These are phyloP conservation scores for Apiotrichum montevideense DNA, from an alignment of 1,284 basidiomycete species.

Conservation along the genomic window DNA sequence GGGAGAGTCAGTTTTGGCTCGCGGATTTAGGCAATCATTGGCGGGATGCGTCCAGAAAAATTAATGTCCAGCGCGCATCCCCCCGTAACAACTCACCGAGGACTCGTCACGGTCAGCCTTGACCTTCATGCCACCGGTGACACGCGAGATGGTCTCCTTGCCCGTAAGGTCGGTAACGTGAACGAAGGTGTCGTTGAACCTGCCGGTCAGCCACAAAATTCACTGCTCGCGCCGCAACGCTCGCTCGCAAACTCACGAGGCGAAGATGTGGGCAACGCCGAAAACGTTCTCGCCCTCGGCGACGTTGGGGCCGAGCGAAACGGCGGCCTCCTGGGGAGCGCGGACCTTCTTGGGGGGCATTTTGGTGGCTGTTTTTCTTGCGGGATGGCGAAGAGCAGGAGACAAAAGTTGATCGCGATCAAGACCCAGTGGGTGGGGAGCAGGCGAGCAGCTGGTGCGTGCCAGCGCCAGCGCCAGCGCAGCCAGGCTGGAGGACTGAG, in stretches of 20 bases:
- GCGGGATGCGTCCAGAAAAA: too few species aligned
- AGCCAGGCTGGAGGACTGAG: too few species aligned
- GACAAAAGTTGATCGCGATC: background rate
- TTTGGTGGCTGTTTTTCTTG: slow-evolving; percentile 4
- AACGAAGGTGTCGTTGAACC: slow-evolving; percentile 99
- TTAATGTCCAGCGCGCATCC: too few species aligned
- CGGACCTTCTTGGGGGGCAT: slow-evolving; percentile 46
- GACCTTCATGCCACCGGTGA: slow-evolving; percentile 99
- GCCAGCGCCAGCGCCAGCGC: too few species aligned
- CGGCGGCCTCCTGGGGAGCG: slow-evolving; percentile 67
- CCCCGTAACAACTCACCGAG: slow-evolving; percentile 48
- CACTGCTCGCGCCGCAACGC: background rate
- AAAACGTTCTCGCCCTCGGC: slow-evolving; percentile 92
- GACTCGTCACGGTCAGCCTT: slow-evolving; percentile 99
- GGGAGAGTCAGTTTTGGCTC: too few species aligned
- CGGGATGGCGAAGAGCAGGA: background rate
- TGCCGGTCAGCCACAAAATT: slow-evolving; percentile 11
- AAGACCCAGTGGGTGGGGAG: too few species aligned
- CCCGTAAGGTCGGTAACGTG: slow-evolving; percentile 98
- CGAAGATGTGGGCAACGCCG: slow-evolving; percentile 94
- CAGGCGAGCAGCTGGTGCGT: too few species aligned
- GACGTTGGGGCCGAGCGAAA: slow-evolving; percentile 87
- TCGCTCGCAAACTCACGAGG: slow-evolving; percentile 52
- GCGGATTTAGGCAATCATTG: too few species aligned
- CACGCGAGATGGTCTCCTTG: slow-evolving; percentile 97